phyloP scores from a whole-genome alignment of 805 yeast genomes.

The Candida berthetii region DNA sequence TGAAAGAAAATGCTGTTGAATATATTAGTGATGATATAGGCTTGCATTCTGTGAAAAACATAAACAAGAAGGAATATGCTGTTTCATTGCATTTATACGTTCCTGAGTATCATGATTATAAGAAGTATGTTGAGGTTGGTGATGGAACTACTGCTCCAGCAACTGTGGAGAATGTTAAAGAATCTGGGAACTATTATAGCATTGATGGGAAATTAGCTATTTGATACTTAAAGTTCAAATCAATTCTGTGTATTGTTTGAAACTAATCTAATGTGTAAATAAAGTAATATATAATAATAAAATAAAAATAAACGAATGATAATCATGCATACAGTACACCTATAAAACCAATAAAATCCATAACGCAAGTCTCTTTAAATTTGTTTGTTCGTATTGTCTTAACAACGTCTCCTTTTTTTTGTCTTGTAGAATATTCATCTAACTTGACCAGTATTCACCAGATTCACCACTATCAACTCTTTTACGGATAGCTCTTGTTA shows the following conservation, averaged over 20 bases:
- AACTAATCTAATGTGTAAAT: background rate
- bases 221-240: too few relatives aligned
- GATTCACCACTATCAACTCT: conserved; percentile 35
- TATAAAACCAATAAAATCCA: too few relatives aligned
- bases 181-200: background rate
- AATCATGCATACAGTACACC: too few relatives aligned
- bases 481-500: conserved; percentile 33
- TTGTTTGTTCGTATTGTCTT: background rate
- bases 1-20: conserved; percentile 30
- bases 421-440: too few relatives aligned
- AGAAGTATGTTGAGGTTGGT: background rate
- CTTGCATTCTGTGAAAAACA: conserved; percentile 35
- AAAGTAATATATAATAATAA: too few relatives aligned
- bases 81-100: conserved; percentile 42
- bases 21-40: conserved; percentile 42
- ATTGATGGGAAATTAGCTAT: background rate
- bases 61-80: conserved; percentile 22
- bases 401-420: background rate
- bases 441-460: conserved; percentile 31
- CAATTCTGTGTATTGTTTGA: too few relatives aligned
- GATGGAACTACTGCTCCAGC: too few relatives aligned
- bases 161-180: too few relatives aligned
- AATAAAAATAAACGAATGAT: too few relatives aligned
- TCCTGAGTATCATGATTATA: conserved; percentile 17
- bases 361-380: too few relatives aligned